Base-by-base conservation (phyloP, 306 rosid species). In the Inga laurina region DNA sequence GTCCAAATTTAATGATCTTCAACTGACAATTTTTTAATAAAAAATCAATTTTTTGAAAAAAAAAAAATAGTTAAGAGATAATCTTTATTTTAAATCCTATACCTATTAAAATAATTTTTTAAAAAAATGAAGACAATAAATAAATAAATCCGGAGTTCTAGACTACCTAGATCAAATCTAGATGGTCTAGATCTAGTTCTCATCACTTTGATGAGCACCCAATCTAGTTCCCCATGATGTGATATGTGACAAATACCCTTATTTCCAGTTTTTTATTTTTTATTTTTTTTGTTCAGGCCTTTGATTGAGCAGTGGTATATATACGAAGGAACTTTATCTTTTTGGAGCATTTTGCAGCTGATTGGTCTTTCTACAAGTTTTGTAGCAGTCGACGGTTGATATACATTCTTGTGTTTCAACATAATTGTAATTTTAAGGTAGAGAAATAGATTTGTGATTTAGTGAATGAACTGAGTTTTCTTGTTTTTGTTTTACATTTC, bases 301-400 rank as follows among this genome's bases (percentile, higher is more conserved):
- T 83, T 78, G 85, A 69, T 84, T 78, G 79, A 77, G 77, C 87
- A 66, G 35, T 54, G 67, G 82, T 81, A 76, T 81, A 85, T 85
- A 82, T 83, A 80, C 84, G 1, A 83, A 77, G 84, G 78, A 83
- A 80, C 75, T 85, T 82, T 83, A 85, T 85, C 76, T 85, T 85
- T 39, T 85, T 75, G 48, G 85, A 81, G 89, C 87, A 77, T 83
- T 88, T 82, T 88, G 88, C 84, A 77, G 71, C 78, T 81, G 85
- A 79, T 85, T 81, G 85, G 88, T 80, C 77, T 54, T 83, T 76
- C 51, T 87, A 80, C 73, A 78, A 80, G 84, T 88, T 85, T 85
- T 88, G 91, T 88, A 78, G 91, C 87, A 74, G 87, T 68, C 85
- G 19, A 79, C 78, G 66, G 84, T 85, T 81, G 84, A 88, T 85